A percentile compares a stretch with the other conserved stretches of the same genome.
phyloP scores from a whole-genome alignment of 202 grass and related monocot genomes.

The Eragrostis tef region DNA sequence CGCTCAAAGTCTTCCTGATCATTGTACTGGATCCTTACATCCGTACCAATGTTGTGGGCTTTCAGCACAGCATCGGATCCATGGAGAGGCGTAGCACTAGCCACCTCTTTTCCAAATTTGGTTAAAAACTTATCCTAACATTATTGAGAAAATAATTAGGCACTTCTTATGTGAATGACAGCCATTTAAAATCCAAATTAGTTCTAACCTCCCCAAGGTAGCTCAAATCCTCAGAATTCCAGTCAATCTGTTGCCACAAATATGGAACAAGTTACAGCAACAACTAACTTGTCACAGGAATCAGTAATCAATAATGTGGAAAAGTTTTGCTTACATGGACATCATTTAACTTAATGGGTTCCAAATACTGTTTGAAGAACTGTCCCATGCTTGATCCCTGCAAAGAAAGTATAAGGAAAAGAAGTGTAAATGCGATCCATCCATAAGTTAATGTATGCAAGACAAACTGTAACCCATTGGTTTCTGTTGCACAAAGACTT shows the following conservation, averaged over 20 bases:
- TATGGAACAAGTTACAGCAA: constrained; percentile 20
- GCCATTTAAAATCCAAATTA: constrained; percentile 33
- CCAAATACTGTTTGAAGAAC: constrained; percentile 84
- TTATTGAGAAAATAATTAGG: constrained; percentile 36
- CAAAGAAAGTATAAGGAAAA: constrained; percentile 41
- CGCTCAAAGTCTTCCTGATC: constrained; percentile 84
- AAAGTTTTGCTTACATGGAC: constrained; percentile 62
- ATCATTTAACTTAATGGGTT: constrained; percentile 94
- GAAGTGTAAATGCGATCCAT: constrained; percentile 39
- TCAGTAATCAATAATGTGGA: constrained; percentile 14
- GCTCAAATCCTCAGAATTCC: constrained; percentile 82
- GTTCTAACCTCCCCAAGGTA: constrained; percentile 82
- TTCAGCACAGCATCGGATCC: constrained; percentile 73
- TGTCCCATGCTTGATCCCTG: constrained; percentile 99
- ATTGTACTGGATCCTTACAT: constrained; percentile 79
- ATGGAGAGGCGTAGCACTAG: constrained; percentile 68
- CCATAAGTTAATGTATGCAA: constrained; percentile 32
- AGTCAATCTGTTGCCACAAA: constrained; percentile 67
- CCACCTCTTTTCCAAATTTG: constrained; percentile 73
- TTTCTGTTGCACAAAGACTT: neutral
- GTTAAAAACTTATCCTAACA: constrained; percentile 70
- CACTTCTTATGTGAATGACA: constrained; percentile 28
- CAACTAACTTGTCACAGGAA: constrained; percentile 20
- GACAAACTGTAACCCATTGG: neutral
- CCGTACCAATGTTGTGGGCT: constrained; percentile 65